phyloP scores from a whole-genome alignment of 495 filamentous ascomycete genomes.

The Trichocladium uniseriatum region DNA sequence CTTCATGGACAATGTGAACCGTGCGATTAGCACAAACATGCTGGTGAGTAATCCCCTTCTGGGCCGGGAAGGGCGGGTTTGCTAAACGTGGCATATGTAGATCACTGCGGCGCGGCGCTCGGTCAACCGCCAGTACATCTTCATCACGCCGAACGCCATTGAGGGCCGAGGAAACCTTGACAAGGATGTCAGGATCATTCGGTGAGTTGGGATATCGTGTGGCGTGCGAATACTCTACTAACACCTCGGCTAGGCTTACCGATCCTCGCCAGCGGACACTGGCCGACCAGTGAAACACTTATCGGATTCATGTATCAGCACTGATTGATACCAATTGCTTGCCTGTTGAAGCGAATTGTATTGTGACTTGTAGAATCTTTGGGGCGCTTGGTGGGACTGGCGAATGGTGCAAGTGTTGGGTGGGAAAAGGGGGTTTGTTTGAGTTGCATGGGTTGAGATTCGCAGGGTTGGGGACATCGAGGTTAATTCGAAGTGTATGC shows the following conservation, averaged over 20 bases:
- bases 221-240: constrained; percentile 2
- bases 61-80: not conserved
- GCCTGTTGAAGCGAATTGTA: not conserved
- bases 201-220: constrained; percentile 42
- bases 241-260: constrained; percentile 36
- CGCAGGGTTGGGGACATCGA: not conserved
- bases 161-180: constrained; percentile 55
- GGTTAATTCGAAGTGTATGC: not conserved
- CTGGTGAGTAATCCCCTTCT: constrained; percentile 51
- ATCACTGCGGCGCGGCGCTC: constrained; percentile 74
- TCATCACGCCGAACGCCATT: constrained; percentile 92
- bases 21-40: constrained; percentile 88
- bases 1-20: constrained; percentile 97
- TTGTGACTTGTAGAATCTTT: not conserved
- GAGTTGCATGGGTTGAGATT: not conserved
- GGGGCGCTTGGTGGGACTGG: not conserved
- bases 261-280: constrained; percentile 50
- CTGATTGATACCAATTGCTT: not conserved
- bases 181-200: constrained; percentile 75
- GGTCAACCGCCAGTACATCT: constrained; percentile 84
- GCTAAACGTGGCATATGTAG: constrained; percentile 30
- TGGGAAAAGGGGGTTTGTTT: constrained; percentile 2
- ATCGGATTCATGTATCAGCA: not conserved
- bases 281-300: constrained; percentile 23
- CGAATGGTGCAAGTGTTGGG: not conserved